Evolutionary conservation across 345 rosid genomes (phyloP).

Genomic region (Turritis glabra): DNA sequence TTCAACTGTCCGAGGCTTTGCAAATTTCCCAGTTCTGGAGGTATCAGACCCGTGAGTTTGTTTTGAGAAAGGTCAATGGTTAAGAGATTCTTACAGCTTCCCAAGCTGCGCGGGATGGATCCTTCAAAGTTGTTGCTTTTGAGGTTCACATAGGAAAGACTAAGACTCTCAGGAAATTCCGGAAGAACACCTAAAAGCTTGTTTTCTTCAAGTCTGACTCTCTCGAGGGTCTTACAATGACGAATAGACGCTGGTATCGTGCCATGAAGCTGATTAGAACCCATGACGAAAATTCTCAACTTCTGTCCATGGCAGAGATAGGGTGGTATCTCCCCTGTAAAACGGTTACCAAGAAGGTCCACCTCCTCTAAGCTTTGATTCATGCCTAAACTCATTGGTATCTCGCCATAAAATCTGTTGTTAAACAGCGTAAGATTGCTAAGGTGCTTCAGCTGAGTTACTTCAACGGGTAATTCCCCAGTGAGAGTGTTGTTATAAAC

Average conservation of each 20-base stretch:
- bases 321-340: constrained; percentile 70
- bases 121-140: constrained; percentile 59
- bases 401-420: constrained; percentile 58
- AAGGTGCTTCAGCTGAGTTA: constrained; percentile 59
- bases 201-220: constrained; percentile 58
- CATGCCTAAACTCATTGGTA: constrained; percentile 66
- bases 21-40: constrained; percentile 60
- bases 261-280: constrained; percentile 64
- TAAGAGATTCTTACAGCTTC: constrained; percentile 49
- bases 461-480: constrained; percentile 65
- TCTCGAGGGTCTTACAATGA: constrained; percentile 57
- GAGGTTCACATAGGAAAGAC: constrained; percentile 51
- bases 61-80: constrained; percentile 59
- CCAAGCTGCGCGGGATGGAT: constrained; percentile 58
- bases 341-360: constrained; percentile 59
- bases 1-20: constrained; percentile 43
- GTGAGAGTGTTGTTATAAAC: constrained; percentile 62
- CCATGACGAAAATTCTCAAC: constrained; percentile 50
- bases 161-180: constrained; percentile 45
- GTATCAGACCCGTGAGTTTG: constrained; percentile 58
- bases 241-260: constrained; percentile 57
- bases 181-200: constrained; percentile 60
- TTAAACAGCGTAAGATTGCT: constrained; percentile 51
- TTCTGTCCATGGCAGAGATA: constrained; percentile 63
- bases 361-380: constrained; percentile 62